Evolutionary conservation across 83 land plant genomes (phyloP).

Genomic region (Larix sibirica): DNA sequence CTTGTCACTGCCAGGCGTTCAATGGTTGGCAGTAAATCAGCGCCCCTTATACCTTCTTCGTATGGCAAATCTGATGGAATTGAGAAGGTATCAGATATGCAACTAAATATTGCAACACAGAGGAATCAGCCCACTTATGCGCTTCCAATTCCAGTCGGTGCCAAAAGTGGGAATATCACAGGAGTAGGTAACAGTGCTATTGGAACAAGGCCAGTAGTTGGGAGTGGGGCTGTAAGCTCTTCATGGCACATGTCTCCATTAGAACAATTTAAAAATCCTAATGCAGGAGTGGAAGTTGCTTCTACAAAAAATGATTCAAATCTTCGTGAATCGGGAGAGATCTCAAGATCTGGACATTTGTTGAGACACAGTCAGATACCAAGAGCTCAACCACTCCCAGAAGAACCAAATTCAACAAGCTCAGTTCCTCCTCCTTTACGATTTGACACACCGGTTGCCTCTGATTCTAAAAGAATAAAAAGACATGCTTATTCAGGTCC

Average conservation of each 20-base stretch:
- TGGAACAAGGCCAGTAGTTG: slow-evolving; percentile 17
- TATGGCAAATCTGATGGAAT: not conserved
- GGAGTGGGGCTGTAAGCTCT: slow-evolving; percentile 13
- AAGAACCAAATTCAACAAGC: slow-evolving; percentile 13
- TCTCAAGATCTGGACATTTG: not conserved
- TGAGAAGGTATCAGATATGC: slow-evolving; percentile 1
- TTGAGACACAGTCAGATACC: not conserved
- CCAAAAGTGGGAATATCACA: slow-evolving; percentile 29
- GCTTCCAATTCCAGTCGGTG: slow-evolving; percentile 18
- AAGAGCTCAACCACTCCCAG: slow-evolving; percentile 15
- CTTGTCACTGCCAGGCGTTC: not conserved
- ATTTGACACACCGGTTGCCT: slow-evolving; percentile 23
- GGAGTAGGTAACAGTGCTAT: slow-evolving; percentile 19
- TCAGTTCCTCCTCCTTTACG: slow-evolving; percentile 32
- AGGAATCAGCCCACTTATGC: slow-evolving; percentile 13
- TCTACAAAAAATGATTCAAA: slow-evolving; percentile 25
- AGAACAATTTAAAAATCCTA: slow-evolving; percentile 28
- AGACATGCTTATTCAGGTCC: slow-evolving; percentile 64
- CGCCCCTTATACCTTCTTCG: not conserved
- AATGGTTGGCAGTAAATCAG: slow-evolving; percentile 14
- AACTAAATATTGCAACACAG: not conserved
- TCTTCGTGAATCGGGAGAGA: slow-evolving; percentile 27
- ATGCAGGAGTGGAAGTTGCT: not conserved
- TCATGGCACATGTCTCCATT: slow-evolving; percentile 58
- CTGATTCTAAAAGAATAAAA: slow-evolving; percentile 39